phyloP scores from a whole-genome alignment of 169 alveolate species.

The Plasmodium ovale region DNA sequence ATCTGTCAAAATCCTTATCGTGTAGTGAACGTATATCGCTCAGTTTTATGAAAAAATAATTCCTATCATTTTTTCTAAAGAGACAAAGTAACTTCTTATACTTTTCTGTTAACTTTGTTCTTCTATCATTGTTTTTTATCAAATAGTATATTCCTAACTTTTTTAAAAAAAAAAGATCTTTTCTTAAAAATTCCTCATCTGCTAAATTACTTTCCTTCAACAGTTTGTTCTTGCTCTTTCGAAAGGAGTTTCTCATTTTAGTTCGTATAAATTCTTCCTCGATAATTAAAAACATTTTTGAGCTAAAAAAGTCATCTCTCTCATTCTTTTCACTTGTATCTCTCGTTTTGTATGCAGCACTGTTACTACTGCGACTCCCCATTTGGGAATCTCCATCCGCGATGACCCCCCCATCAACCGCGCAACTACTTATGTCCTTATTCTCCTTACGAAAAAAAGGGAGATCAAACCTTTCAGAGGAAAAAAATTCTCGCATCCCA shows the following conservation, averaged over 20 bases:
- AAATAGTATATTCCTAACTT: constrained; percentile 71
- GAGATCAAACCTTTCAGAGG: background rate
- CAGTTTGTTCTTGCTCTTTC: background rate
- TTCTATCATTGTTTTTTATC: constrained; percentile 46
- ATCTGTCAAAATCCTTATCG: constrained; percentile 2
- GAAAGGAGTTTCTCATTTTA: constrained; percentile 67
- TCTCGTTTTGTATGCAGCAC: background rate
- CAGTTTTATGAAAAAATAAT: constrained; percentile 23
- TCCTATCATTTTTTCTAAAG: constrained; percentile 24
- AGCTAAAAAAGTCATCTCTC: background rate
- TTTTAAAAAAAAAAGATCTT: constrained; percentile 52
- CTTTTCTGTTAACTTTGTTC: background rate
- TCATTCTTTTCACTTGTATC: background rate
- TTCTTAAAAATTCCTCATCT: constrained; percentile 42
- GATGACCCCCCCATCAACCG: too few species aligned
- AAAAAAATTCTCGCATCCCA: background rate
- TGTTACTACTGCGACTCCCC: background rate
- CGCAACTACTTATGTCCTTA: background rate
- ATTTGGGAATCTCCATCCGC: background rate
- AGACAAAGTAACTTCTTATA: constrained; percentile 33
- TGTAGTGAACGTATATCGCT: constrained; percentile 22
- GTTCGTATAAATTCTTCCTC: constrained; percentile 56
- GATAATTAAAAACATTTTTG: constrained; percentile 30
- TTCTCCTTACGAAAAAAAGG: background rate
- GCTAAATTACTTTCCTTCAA: constrained; percentile 14